Conservation (phyloP, 2,329 filamentous ascomycete genomes). For the Arthrobotrys sphaeroides region DNA sequence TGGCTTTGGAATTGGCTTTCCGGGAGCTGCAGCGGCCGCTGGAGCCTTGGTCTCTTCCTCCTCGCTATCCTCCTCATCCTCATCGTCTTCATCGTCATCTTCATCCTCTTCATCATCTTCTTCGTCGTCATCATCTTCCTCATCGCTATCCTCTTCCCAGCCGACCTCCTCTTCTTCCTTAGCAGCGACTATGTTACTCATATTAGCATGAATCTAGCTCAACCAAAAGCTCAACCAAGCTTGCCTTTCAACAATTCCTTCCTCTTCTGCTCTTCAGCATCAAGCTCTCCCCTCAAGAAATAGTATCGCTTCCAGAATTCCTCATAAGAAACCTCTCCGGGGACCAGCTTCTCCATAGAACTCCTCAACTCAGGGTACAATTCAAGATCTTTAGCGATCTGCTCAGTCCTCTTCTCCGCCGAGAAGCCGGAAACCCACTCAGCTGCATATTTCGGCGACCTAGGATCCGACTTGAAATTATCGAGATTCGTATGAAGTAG, state of each 20-base stretch:
- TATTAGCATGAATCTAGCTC: background rate
- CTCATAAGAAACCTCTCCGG: slow-evolving; percentile 85
- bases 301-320: slow-evolving; percentile 97
- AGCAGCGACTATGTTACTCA: slow-evolving; percentile 60
- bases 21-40: slow-evolving; percentile 53
- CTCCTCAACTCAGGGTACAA: slow-evolving; percentile 84
- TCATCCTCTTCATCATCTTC: slow-evolving; percentile 57
- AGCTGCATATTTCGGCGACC: slow-evolving; percentile 74
- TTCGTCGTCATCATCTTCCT: slow-evolving; percentile 63
- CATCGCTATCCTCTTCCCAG: slow-evolving; percentile 77
- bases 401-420: slow-evolving; percentile 82
- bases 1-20: slow-evolving; percentile 58
- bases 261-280: slow-evolving; percentile 88
- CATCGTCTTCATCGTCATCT: slow-evolving; percentile 75
- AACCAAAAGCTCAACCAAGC: slow-evolving; percentile 57
- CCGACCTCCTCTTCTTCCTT: slow-evolving; percentile 73
- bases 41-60: slow-evolving; percentile 61
- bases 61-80: slow-evolving; percentile 78
- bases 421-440: slow-evolving; percentile 79
- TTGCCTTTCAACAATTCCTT: slow-evolving; percentile 90
- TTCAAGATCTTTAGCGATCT: slow-evolving; percentile 81
- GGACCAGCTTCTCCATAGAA: slow-evolving; percentile 97
- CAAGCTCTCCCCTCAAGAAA: slow-evolving; percentile 89
- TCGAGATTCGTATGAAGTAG: slow-evolving; percentile 88
- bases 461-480: slow-evolving; percentile 83